A percentile compares a stretch with the other conserved stretches of the same genome.
Evolutionary conservation across 1,284 basidiomycete species (phyloP).

Genomic region (Tremellales sp.): DNA sequence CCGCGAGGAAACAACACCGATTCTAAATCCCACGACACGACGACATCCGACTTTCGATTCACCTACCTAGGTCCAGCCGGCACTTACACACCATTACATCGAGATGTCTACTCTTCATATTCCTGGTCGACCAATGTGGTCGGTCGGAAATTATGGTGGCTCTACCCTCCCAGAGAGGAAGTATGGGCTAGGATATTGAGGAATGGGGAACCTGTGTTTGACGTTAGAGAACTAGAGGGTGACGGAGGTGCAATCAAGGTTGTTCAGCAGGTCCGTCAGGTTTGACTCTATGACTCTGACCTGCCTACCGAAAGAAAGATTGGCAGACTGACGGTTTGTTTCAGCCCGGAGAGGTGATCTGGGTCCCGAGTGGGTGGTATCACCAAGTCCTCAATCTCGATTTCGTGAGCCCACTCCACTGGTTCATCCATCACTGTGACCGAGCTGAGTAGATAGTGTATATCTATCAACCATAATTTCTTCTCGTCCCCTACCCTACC

Average conservation of each 20-base stretch:
- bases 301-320: background rate
- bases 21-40: conserved; percentile 8
- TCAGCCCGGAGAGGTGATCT: conserved; percentile 50
- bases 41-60: conserved; percentile 40
- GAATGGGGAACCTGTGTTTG: conserved; percentile 34
- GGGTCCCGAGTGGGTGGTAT: conserved; percentile 51
- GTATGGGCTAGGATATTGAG: conserved; percentile 22
- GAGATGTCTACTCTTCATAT: conserved; percentile 57
- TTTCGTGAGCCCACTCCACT: conserved; percentile 26
- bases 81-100: conserved; percentile 51
- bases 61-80: conserved; percentile 50
- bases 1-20: conserved; percentile 1
- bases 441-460: conserved; percentile 42
- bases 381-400: conserved; percentile 48
- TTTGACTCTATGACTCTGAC: conserved; percentile 5
- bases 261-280: conserved; percentile 30
- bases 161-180: conserved; percentile 54
- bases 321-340: background rate
- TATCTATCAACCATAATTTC: conserved; percentile 55
- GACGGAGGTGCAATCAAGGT: conserved; percentile 32
- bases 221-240: conserved; percentile 41
- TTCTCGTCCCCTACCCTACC: conserved; percentile 52
- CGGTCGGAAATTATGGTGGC: conserved; percentile 55
- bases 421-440: conserved; percentile 16
- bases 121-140: conserved; percentile 57